phyloP scores from a whole-genome alignment of 2,329 filamentous ascomycete genomes.

The Paecilomyces fulvus region DNA sequence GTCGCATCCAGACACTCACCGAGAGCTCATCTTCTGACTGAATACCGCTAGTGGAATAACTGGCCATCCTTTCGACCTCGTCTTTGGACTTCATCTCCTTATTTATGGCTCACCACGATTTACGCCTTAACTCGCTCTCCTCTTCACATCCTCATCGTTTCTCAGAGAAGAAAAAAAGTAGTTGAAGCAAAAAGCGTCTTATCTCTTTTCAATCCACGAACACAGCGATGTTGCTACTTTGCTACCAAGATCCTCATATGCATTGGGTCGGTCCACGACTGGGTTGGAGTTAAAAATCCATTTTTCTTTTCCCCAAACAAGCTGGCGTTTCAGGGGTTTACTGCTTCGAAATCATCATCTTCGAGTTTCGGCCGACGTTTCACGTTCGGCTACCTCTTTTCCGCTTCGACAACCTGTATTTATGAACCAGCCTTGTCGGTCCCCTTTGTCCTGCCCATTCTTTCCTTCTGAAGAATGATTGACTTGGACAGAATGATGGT shows the following conservation, averaged over 20 bases:
- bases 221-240: background rate
- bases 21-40: background rate
- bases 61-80: background rate
- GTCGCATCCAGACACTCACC: constrained; percentile 18
- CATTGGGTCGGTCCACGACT: background rate
- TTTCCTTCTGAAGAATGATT: background rate
- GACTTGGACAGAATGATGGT: background rate
- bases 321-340: background rate
- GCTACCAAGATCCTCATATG: background rate
- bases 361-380: background rate
- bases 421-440: background rate
- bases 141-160: background rate
- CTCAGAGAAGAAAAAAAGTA: background rate
- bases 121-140: background rate
- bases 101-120: background rate
- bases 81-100: background rate
- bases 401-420: background rate
- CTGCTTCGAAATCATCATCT: background rate
- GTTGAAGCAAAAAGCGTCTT: background rate
- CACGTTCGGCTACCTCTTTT: background rate
- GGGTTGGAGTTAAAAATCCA: background rate
- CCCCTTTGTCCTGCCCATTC: background rate
- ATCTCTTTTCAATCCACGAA: background rate
- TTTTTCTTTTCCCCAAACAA: background rate
- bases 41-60: background rate